phyloP scores from a whole-genome alignment of 345 rosid genomes.

The Rhizophora apiculata region DNA sequence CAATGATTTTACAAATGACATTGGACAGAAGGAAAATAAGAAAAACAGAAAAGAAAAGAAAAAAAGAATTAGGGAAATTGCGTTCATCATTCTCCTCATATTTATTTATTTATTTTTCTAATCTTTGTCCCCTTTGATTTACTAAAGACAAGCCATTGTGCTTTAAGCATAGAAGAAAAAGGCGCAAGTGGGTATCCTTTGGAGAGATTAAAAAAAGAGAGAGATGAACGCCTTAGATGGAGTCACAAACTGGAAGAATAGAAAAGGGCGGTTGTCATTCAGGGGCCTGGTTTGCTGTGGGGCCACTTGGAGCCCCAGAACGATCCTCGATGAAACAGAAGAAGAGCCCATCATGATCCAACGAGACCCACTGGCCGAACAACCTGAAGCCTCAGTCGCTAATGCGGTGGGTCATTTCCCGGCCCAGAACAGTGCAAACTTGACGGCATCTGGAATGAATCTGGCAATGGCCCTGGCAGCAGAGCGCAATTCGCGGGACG shows the following conservation, averaged over 20 bases:
- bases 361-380: constrained; percentile 1
- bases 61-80: too few relatives aligned
- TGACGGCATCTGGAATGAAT: constrained; percentile 38
- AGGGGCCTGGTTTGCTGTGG: constrained; percentile 69
- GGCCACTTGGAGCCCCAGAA: constrained; percentile 34
- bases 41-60: too few relatives aligned
- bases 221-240: constrained; percentile 35
- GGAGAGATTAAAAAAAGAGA: background rate
- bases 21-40: too few relatives aligned
- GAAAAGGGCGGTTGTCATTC: constrained; percentile 62
- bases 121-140: too few relatives aligned
- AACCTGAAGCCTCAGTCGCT: background rate
- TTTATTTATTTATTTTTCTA: too few relatives aligned
- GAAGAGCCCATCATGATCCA: constrained; percentile 14
- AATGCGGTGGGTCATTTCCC: background rate
- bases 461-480: constrained; percentile 78
- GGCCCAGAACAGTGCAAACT: background rate
- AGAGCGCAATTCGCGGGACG: constrained; percentile 47
- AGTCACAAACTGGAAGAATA: constrained; percentile 47
- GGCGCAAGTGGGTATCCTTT: too few relatives aligned
- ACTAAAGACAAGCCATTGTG: too few relatives aligned
- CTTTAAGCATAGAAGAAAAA: too few relatives aligned
- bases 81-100: too few relatives aligned
- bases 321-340: constrained; percentile 23
- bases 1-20: too few relatives aligned